Conservation (phyloP, 441 rosid genomes). For the Syzygium malaccense region DNA sequence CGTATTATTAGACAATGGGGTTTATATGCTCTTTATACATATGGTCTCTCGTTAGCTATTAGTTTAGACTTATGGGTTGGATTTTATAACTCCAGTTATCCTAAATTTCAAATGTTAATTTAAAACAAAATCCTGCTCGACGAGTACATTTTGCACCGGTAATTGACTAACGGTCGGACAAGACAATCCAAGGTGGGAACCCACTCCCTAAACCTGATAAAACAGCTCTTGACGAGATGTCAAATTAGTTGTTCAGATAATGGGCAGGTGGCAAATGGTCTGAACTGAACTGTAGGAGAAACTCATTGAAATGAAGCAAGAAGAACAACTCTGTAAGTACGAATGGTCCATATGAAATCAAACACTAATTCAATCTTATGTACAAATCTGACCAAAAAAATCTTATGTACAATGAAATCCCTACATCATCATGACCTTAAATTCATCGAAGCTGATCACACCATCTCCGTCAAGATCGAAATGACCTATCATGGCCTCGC, state of each 20-base stretch:
- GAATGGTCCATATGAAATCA: neutral
- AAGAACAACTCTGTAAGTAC: neutral
- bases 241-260: neutral
- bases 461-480: slow-evolving; percentile 77
- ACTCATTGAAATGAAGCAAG: neutral
- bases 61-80: neutral
- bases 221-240: neutral
- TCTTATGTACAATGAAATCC: neutral
- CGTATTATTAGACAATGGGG: neutral
- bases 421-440: slow-evolving; percentile 49
- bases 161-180: neutral
- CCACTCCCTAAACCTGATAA: neutral
- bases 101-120: neutral
- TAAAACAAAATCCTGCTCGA: neutral
- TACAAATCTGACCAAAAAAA: neutral
- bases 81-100: neutral
- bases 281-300: neutral
- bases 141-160: neutral
- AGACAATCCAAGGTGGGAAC: neutral
- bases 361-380: neutral
- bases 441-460: slow-evolving; percentile 70
- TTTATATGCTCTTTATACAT: neutral
- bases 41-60: neutral
- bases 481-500: slow-evolving; percentile 44
- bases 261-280: neutral